Evolutionary conservation across 192 early-diverging fungal genomes (phyloP), one percentile per base, ranked within the genome.

Genomic region (Coemansia pectinata): DNA sequence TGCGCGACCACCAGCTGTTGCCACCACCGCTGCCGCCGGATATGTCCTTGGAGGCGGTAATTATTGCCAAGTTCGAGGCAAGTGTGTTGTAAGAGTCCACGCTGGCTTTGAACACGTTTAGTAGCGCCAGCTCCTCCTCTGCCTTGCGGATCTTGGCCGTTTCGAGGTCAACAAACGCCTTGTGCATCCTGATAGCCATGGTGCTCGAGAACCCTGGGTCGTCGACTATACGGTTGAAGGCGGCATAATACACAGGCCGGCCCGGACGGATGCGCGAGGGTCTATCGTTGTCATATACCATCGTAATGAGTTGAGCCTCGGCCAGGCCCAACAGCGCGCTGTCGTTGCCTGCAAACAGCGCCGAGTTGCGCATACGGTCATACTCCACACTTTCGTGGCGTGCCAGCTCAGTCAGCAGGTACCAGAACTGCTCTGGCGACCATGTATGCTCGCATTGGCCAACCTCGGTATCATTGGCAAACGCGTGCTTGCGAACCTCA

Each of bases 391-490:
- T 83, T 3, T 84, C 80, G 4, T 81, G 45, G 27, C 70, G 78
- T 15, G 90, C 87, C 19, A 99, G 85, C 57, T 88, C 76, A 52
- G 90, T 87, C 55, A 96, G 81, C 25, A 98, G 75, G 44, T 88
- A 84, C 94, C 95, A 98, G 77, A 98, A 96, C 80, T 99, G 98
- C 42, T 93, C 86, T 1, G 91, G 79, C 38, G 87, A 88, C 96
- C 98, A 99, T 21, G 85, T 74, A 44, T 79, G 71, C 65, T 86
- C 81, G 48, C 31, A 59, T 33, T 74, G 73, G 15, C 72, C 71
- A 9, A 77, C 64, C 53, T 71, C 71, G 2, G 71, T 55, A 63
- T 76, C 83, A 64, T 94, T 89, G 36, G 88, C 88, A 60, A 96
- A 91, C 0, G 93, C 96, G 47, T 88, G 83, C 78, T 97, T 98